These are phyloP conservation scores for Phyllosticta citribraziliensis DNA, from an alignment of 2,329 filamentous ascomycete genomes.

Conservation along the genomic window DNA sequence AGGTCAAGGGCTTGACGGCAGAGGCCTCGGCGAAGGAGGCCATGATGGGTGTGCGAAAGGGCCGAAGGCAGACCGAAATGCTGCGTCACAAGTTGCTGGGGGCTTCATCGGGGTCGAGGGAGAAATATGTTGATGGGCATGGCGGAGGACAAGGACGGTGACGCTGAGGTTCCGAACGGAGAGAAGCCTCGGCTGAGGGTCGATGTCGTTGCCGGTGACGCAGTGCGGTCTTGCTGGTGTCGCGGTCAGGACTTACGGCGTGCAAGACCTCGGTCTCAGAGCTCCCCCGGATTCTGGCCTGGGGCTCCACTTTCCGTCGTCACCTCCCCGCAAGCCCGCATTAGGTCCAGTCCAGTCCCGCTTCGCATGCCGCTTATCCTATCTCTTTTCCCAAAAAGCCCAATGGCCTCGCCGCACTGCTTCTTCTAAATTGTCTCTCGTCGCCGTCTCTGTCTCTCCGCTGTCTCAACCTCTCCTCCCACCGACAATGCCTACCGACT, in stretches of 20 bases:
- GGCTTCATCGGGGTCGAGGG: not conserved
- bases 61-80: not conserved
- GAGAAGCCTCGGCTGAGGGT: constrained; percentile 2
- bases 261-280: not conserved
- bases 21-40: constrained; percentile 39
- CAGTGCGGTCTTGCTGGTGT: not conserved
- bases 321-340: not conserved
- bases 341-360: too few species aligned
- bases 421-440: not conserved
- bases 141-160: not conserved
- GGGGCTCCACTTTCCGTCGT: not conserved
- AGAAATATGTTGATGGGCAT: not conserved
- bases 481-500: constrained; percentile 57
- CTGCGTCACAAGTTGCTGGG: not conserved
- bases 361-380: not conserved
- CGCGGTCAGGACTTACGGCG: not conserved
- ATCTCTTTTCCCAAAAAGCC: not conserved
- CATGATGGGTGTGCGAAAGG: constrained; percentile 15
- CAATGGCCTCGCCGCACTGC: constrained; percentile 1
- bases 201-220: not conserved
- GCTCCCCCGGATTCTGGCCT: constrained; percentile 6
- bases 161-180: not conserved
- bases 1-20: constrained; percentile 37
- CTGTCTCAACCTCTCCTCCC: not conserved
- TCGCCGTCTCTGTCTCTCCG: not conserved